phyloP scores from a whole-genome alignment of 2,329 filamentous ascomycete species.

The Cladosporium phlei region DNA sequence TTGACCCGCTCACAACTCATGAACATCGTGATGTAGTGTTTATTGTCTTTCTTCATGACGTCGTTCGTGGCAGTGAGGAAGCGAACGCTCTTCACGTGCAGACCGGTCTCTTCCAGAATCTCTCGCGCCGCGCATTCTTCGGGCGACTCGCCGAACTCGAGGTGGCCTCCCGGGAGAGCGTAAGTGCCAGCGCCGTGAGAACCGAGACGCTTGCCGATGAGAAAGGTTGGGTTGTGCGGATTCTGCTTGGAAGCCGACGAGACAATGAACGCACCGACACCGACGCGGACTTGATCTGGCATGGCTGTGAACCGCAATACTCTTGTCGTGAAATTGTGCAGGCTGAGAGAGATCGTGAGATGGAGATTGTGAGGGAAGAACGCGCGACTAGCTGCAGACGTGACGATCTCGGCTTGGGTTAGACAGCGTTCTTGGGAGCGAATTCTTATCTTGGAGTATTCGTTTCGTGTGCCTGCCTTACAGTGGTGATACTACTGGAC shows the following conservation, averaged over 20 bases:
- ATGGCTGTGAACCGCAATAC: background rate
- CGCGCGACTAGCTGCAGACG: background rate
- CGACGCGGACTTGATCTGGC: constrained; percentile 31
- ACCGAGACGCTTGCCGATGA: constrained; percentile 46
- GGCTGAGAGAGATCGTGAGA: background rate
- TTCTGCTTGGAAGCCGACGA: background rate
- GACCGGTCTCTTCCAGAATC: constrained; percentile 64
- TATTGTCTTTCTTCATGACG: constrained; percentile 54
- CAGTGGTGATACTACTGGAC: too few relatives aligned
- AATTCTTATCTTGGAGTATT: too few relatives aligned
- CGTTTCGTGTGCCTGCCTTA: too few relatives aligned
- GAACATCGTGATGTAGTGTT: constrained; percentile 73
- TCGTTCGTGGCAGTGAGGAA: constrained; percentile 64
- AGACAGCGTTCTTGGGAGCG: background rate
- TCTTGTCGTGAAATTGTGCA: background rate
- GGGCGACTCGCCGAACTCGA: constrained; percentile 64
- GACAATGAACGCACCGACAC: constrained; percentile 46
- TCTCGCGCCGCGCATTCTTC: constrained; percentile 63
- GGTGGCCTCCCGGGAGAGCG: constrained; percentile 65
- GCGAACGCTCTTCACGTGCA: constrained; percentile 49
- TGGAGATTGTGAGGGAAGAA: background rate
- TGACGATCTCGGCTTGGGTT: too few relatives aligned
- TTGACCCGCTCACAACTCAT: constrained; percentile 52
- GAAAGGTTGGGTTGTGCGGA: constrained; percentile 35
- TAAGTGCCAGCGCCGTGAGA: constrained; percentile 43